Base-by-base conservation (phyloP, 768 basidiomycete genomes). In the Lactarius quietus region DNA sequence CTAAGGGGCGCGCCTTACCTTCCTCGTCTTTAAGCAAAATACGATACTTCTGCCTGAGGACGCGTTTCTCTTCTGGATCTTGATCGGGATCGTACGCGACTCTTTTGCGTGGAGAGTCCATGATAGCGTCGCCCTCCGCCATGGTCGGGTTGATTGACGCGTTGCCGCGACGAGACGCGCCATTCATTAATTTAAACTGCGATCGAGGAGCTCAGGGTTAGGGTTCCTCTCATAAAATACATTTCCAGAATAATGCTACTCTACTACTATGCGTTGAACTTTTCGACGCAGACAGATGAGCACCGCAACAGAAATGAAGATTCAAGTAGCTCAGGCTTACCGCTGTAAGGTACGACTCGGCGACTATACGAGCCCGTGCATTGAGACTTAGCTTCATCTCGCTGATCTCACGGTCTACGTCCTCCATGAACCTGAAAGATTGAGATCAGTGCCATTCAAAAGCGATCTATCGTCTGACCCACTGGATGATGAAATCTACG, bases 401-500 rank as follows among this genome's bases (percentile, higher is more conserved):
- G 66, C 94, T 97, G 73, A 99, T 98, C 78, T 99, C 97, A 77
- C 92, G 95, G 78, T 99, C 97, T 1, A 99, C 97, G 72, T 98
- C 97, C 73, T 98, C 95, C 95, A 98, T 98, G 75, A 98, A 95
- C 74, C 92, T 95, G 68, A 17, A 43, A 29, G 26, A 41, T 9
- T n/a, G 8, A 3, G n/a, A n/a, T 2, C 6, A 41, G 41, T 41
- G 18, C 48, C 31, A 71, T 41, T 69, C 64, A 41, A 57, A 36
- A 43, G 35, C 43, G 51, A 43, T 71, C 26, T 31, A 57, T 61
- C 57, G 26, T 33, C 3, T 33, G 26, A 45, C 51, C 15, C 68
- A 96, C 93, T 98, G 94, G 70, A 98, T 97, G 79, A 99, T 97
- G 77, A 99, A 99, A 78, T 99, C 97, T 41, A 99, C 97, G 59